Conservation (phyloP, 2,329 filamentous ascomycete genomes). For the Capronia americana region DNA sequence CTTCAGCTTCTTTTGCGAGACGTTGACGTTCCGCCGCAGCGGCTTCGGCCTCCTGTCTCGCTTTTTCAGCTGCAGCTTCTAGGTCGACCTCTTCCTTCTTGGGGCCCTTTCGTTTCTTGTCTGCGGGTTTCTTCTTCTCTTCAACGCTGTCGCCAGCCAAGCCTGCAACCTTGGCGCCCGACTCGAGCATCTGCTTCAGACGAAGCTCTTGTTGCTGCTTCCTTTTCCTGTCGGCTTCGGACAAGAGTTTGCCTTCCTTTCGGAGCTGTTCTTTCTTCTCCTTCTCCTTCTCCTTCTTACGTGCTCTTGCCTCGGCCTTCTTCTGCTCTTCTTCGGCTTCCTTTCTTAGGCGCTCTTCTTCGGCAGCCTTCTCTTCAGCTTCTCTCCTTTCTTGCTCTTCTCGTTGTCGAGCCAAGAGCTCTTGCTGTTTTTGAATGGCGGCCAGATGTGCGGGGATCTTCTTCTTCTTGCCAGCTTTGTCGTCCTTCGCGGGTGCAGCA, state of each 20-base stretch:
- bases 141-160: constrained; percentile 56
- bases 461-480: constrained; percentile 88
- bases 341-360: constrained; percentile 47
- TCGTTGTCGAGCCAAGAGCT: constrained; percentile 52
- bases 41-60: constrained; percentile 53
- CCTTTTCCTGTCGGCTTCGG: constrained; percentile 56
- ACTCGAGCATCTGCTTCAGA: constrained; percentile 57
- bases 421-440: constrained; percentile 58
- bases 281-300: constrained; percentile 57
- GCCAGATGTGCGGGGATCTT: constrained; percentile 71
- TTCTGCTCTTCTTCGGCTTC: constrained; percentile 55
- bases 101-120: constrained; percentile 73
- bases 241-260: constrained; percentile 57
- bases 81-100: constrained; percentile 66
- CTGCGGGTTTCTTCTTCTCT: constrained; percentile 77
- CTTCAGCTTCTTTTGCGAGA: constrained; percentile 73
- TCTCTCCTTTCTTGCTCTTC: constrained; percentile 53
- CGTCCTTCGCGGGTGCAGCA: constrained; percentile 71
- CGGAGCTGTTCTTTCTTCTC: constrained; percentile 59
- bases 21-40: constrained; percentile 64
- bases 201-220: constrained; percentile 56
- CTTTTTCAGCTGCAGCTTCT: constrained; percentile 56
- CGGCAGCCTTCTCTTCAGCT: constrained; percentile 50
- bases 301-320: constrained; percentile 54
- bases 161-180: constrained; percentile 55